Evolutionary conservation across 805 yeast genomes (phyloP).

Genomic region (Yamadazyma philogaea): DNA sequence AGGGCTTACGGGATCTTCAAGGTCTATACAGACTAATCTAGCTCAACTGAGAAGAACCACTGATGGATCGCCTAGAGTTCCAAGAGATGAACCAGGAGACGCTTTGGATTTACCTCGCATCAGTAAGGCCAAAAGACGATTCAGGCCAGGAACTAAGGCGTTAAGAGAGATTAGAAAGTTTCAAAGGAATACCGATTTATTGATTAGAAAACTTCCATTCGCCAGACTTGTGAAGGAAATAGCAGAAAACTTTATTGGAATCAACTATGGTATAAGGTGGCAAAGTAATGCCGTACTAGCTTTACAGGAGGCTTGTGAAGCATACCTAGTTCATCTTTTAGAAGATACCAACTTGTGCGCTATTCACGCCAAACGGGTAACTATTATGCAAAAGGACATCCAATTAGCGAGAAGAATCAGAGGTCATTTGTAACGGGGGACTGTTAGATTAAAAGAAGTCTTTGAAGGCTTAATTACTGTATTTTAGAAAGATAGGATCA

Average conservation of each 20-base stretch:
- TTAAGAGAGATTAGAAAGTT: constrained; percentile 64
- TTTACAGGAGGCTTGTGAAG: constrained; percentile 79
- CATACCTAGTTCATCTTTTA: constrained; percentile 65
- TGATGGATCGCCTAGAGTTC: constrained; percentile 29
- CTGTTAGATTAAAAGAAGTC: neutral
- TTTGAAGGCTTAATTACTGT: neutral
- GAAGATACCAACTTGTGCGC: constrained; percentile 80
- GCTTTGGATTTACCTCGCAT: constrained; percentile 28
- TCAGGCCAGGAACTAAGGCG: constrained; percentile 65
- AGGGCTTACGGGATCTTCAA: constrained; percentile 1
- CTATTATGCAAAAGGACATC: constrained; percentile 80
- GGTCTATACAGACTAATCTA: neutral
- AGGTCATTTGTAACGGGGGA: constrained; percentile 34
- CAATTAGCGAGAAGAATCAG: constrained; percentile 76
- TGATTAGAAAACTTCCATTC: constrained; percentile 71
- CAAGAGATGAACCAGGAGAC: constrained; percentile 55
- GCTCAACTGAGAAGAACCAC: constrained; percentile 3
- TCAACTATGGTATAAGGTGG: constrained; percentile 65
- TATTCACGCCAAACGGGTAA: constrained; percentile 77
- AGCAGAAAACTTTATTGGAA: constrained; percentile 56
- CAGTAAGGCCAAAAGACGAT: constrained; percentile 35
- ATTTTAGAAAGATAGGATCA: neutral
- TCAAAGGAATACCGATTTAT: constrained; percentile 64
- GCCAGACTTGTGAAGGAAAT: constrained; percentile 74
- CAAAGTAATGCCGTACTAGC: constrained; percentile 76